These are phyloP conservation scores for Acer campestre DNA, from an alignment of 345 rosid species.

Conservation along the genomic window DNA sequence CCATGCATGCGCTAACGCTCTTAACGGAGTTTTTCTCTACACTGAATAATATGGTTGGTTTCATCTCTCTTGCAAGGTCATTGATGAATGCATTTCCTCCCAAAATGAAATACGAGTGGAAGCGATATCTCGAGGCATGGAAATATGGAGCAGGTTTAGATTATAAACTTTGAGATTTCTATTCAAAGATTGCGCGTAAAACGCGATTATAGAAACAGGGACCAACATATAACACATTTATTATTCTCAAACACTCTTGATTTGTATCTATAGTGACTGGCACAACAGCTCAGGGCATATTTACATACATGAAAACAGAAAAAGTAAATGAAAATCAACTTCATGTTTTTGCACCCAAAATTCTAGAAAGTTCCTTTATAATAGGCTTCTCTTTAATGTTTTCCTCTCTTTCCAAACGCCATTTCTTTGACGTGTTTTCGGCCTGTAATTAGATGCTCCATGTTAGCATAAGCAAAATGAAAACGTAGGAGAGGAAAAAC, in stretches of 20 bases:
- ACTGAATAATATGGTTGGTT: conserved; percentile 6
- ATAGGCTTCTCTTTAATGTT: conserved; percentile 65
- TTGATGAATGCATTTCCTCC: conserved; percentile 51
- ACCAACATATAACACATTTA: neutral
- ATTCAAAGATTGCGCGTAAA: neutral
- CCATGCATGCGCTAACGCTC: too few species aligned
- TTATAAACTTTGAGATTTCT: conserved; percentile 59
- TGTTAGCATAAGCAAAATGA: neutral
- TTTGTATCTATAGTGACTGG: neutral
- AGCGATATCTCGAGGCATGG: conserved; percentile 81
- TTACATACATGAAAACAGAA: neutral
- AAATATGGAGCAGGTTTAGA: conserved; percentile 84
- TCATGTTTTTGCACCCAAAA: conserved; percentile 51
- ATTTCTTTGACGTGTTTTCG: conserved; percentile 60
- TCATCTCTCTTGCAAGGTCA: conserved; percentile 45
- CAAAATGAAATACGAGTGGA: conserved; percentile 68
- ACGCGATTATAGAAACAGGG: neutral
- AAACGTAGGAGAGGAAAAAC: conserved; percentile 4
- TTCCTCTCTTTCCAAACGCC: conserved; percentile 55
- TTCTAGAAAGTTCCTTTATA: conserved; percentile 70
- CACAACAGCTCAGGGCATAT: neutral
- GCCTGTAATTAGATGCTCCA: conserved; percentile 46
- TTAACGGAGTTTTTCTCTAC: neutral
- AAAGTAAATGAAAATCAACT: conserved; percentile 20
- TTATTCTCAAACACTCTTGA: neutral